A percentile compares a stretch with the other conserved stretches of the same genome.
Conservation (phyloP, 768 basidiomycete genomes). For the Termitomyces sp. region DNA sequence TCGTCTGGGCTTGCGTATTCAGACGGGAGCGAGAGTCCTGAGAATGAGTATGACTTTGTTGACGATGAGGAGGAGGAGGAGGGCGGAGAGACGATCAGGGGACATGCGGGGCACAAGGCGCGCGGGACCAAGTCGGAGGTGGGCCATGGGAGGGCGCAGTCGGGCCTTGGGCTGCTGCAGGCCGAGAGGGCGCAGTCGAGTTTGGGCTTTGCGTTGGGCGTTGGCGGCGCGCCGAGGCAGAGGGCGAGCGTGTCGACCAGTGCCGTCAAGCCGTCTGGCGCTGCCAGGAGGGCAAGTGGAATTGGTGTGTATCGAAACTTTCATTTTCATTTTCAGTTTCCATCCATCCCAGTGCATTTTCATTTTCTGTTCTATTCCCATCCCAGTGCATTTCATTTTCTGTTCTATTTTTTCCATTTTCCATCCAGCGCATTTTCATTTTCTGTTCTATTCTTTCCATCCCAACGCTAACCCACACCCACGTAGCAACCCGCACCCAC, state of each 20-base stretch:
- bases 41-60: neutral
- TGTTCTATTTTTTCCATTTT: no score
- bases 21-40: slow-evolving; percentile 25
- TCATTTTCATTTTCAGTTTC: neutral
- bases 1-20: slow-evolving; percentile 22
- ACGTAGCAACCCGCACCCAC: neutral
- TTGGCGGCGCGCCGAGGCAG: slow-evolving; percentile 22
- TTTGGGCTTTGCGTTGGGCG: slow-evolving; percentile 25
- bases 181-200: slow-evolving; percentile 27
- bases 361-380: no score
- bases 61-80: slow-evolving; percentile 26
- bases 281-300: slow-evolving; percentile 48
- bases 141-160: slow-evolving; percentile 36
- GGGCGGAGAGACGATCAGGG: slow-evolving; percentile 16
- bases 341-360: no score
- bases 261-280: slow-evolving; percentile 48
- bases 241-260: slow-evolving; percentile 59
- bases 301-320: slow-evolving; percentile 16
- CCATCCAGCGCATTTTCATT: no score
- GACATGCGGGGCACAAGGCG: slow-evolving; percentile 19
- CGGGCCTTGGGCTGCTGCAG: slow-evolving; percentile 21
- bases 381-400: no score
- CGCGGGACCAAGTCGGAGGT: slow-evolving; percentile 31
- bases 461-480: neutral
- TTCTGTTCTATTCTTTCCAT: neutral